These are phyloP conservation scores for Wickerhamiella bombiphila DNA, from an alignment of 805 yeast genomes.

Conservation along the genomic window DNA sequence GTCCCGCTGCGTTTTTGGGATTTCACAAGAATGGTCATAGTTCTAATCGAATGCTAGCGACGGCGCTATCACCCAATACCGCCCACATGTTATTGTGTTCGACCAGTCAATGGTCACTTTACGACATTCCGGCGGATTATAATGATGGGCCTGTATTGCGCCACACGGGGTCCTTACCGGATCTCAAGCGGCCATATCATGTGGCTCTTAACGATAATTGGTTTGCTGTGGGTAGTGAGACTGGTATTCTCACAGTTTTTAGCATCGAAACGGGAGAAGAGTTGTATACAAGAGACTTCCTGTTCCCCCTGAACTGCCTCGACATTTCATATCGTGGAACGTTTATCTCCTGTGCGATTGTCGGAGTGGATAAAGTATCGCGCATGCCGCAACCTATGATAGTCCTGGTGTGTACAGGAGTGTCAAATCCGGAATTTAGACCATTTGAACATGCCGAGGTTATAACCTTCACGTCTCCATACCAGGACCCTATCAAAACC, in stretches of 20 bases:
- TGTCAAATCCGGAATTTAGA: conserved; percentile 12
- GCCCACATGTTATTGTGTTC: conserved; percentile 50
- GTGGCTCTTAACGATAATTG: conserved; percentile 37
- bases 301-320: conserved; percentile 66
- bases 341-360: conserved; percentile 64
- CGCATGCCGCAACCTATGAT: conserved; percentile 66
- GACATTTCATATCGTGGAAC: conserved; percentile 52
- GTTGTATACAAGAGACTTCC: conserved; percentile 52
- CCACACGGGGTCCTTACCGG: conserved; percentile 55
- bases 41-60: no score
- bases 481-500: conserved; percentile 68
- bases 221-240: conserved; percentile 55
- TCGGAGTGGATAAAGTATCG: conserved; percentile 57
- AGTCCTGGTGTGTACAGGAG: conserved; percentile 31
- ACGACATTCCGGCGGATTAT: conserved; percentile 33
- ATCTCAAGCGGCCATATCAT: conserved; percentile 20
- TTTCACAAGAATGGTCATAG: conserved; percentile 29
- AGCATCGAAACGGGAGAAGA: conserved; percentile 49
- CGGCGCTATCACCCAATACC: conserved; percentile 51
- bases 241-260: conserved; percentile 54
- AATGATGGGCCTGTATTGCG: conserved; percentile 38
- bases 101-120: conserved; percentile 63
- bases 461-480: conserved; percentile 66
- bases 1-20: conserved; percentile 24
- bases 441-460: conserved; percentile 34